Evolutionary conservation across 2,329 filamentous ascomycete genomes (phyloP), one percentile per base, ranked within the genome.

Genomic region (Cephalotrichum gorgonifer): DNA sequence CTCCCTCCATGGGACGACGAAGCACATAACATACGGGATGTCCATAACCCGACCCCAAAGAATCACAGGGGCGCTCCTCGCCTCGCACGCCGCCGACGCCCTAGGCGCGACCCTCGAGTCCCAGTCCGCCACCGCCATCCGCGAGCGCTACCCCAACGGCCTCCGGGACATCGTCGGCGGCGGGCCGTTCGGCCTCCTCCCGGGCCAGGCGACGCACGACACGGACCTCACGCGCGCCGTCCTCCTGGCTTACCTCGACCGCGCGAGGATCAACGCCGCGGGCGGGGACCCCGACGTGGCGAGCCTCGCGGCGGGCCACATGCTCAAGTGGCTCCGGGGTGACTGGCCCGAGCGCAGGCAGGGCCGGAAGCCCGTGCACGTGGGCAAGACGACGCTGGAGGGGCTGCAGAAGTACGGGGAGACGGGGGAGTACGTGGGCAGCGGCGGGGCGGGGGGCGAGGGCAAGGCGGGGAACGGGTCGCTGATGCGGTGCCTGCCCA

Each of bases 101-200:
- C 65, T 75, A 1, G 71, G 71, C 48, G 69, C 70, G 2, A 68
- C 69, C 1, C 52, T 70, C 43, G 71, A 75, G 55, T 75, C 74
- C 55, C 27, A 49, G 8, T 44, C 60, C 12, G 69, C 67, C 59
- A 43, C 52, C 0, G 14, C 48, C 4, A 67, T 73, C 45, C 54
- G 56, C 15, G n/a, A 42, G 1, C 6, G 49, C 1, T 61, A 68
- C 50, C 70, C 71, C n/a, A 44, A 55, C 1, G 67, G 65, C 15
- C 53, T 70, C 3, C 64, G 64, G 38, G 61, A 66, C 9, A 72
- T 74, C 30, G 54, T 69, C 17, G 71, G 71, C 44, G 71, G 72
- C 44, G 72, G 72, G 0, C 51, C 56, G 2, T 72, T 74, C 50
- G 11, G 41, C 20, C 74, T 71, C 70, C 50, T 63, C 0, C 52